Conservation (phyloP, 257 asterid species). For the Asclepias syriaca region DNA sequence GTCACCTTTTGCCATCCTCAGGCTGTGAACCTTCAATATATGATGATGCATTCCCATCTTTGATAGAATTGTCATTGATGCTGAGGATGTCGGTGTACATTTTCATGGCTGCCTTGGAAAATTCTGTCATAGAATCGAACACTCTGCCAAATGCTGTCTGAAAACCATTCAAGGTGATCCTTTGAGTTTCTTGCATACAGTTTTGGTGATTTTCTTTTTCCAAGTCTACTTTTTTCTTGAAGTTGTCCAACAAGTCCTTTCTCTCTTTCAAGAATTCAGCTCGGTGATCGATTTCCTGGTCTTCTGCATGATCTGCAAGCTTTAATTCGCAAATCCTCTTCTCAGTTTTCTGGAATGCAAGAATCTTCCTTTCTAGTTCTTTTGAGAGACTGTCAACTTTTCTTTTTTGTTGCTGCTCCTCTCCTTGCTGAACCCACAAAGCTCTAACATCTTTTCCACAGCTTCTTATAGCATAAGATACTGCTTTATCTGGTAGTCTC, state of each 20-base stretch:
- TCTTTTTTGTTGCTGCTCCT: conserved; percentile 71
- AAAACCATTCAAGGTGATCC: conserved; percentile 62
- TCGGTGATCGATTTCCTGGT: conserved; percentile 35
- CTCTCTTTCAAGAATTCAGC: conserved; percentile 43
- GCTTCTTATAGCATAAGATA: conserved; percentile 51
- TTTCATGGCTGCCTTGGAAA: conserved; percentile 55
- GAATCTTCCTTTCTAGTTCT: conserved; percentile 57
- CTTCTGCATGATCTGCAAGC: conserved; percentile 37
- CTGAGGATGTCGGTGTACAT: conserved; percentile 54
- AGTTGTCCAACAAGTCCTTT: conserved; percentile 46
- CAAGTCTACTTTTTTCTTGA: conserved; percentile 48
- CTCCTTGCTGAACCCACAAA: conserved; percentile 83
- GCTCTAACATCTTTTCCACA: conserved; percentile 75
- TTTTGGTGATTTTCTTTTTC: conserved; percentile 73
- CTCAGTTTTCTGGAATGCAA: conserved; percentile 59
- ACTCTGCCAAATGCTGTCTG: conserved; percentile 76
- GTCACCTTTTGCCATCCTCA: conserved; percentile 46
- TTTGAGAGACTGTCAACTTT: conserved; percentile 69
- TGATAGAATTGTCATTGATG: conserved; percentile 29
- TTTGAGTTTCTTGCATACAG: conserved; percentile 68
- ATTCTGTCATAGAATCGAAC: conserved; percentile 68
- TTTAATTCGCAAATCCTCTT: conserved; percentile 40
- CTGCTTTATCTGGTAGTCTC: conserved; percentile 60
- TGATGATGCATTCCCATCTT: conserved; percentile 27
- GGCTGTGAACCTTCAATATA: conserved; percentile 39